Evolutionary conservation across 1,284 basidiomycete species (phyloP).

Genomic region (Apiotrichum sp.): DNA sequence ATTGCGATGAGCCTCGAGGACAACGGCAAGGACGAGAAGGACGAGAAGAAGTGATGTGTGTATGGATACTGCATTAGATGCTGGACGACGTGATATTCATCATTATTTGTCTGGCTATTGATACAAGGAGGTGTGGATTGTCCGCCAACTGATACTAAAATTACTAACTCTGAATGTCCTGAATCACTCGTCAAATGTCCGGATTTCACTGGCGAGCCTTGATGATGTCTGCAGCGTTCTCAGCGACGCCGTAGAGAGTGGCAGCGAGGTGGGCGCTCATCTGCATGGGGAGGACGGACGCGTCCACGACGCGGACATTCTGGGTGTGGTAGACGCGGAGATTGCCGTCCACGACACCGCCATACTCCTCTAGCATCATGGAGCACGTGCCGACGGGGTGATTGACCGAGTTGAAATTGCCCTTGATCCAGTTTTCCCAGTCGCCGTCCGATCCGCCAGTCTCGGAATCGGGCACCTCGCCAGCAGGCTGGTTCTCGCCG

Average conservation of each 20-base stretch:
- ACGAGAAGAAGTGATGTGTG: constrained; percentile 17
- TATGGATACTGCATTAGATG: constrained; percentile 2
- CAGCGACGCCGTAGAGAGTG: constrained; percentile 62
- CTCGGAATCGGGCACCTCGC: not conserved
- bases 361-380: constrained; percentile 57
- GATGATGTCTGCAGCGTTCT: constrained; percentile 61
- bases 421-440: constrained; percentile 1
- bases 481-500: constrained; percentile 1
- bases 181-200: not conserved
- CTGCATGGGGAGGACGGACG: constrained; percentile 49
- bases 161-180: not conserved
- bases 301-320: constrained; percentile 50
- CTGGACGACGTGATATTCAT: not conserved
- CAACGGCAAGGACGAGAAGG: constrained; percentile 29
- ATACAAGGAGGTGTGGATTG: too few species aligned
- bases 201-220: constrained; percentile 26
- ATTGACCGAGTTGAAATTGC: constrained; percentile 43
- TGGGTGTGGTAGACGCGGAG: constrained; percentile 58
- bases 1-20: constrained; percentile 58
- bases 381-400: constrained; percentile 59
- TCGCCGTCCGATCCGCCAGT: not conserved
- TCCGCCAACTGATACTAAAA: too few species aligned
- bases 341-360: constrained; percentile 61
- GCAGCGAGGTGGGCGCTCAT: constrained; percentile 46
- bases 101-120: too few species aligned